Percentiles rank a stretch among this genome's conserved stretches.
phyloP scores from a whole-genome alignment of 192 early-diverging fungal species.

The Mortierella antarctica region DNA sequence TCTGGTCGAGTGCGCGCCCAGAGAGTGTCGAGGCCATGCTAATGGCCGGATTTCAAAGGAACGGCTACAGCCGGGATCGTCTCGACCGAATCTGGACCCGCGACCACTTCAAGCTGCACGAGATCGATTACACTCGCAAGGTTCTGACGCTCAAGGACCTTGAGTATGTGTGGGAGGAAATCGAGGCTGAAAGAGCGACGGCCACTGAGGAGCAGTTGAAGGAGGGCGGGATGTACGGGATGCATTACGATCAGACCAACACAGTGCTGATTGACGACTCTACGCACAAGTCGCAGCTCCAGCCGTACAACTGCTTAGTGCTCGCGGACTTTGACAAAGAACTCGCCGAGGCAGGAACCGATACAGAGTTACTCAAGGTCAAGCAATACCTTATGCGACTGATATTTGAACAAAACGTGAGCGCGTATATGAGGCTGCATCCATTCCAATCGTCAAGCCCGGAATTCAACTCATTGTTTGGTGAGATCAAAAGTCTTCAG shows the following conservation, averaged over 20 bases:
- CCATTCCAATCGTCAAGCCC: conserved; percentile 44
- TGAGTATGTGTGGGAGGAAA: conserved; percentile 61
- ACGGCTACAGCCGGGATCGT: conserved; percentile 10
- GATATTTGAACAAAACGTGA: conserved; percentile 54
- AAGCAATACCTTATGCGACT: conserved; percentile 47
- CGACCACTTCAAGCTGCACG: conserved; percentile 55
- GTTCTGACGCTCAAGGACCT: conserved; percentile 71
- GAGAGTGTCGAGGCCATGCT: conserved; percentile 68
- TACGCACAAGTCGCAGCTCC: conserved; percentile 56
- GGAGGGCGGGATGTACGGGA: background rate
- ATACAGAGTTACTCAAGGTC: conserved; percentile 59
- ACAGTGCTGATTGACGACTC: conserved; percentile 69
- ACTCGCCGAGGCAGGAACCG: background rate
- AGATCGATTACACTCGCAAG: conserved; percentile 53
- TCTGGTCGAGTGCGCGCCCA: conserved; percentile 78
- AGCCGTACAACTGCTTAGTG: conserved; percentile 60
- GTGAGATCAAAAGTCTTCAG: too few species aligned
- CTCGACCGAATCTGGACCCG: conserved; percentile 72
- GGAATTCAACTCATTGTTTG: background rate
- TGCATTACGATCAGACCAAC: conserved; percentile 56
- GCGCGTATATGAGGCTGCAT: conserved; percentile 51
- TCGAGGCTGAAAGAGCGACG: conserved; percentile 16
- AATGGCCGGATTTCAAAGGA: conserved; percentile 42
- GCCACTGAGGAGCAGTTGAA: background rate
- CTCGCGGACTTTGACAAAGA: conserved; percentile 46